These are phyloP conservation scores for Saksenaea oblongispora DNA, from an alignment of 371 early-diverging fungal species.

Conservation along the genomic window DNA sequence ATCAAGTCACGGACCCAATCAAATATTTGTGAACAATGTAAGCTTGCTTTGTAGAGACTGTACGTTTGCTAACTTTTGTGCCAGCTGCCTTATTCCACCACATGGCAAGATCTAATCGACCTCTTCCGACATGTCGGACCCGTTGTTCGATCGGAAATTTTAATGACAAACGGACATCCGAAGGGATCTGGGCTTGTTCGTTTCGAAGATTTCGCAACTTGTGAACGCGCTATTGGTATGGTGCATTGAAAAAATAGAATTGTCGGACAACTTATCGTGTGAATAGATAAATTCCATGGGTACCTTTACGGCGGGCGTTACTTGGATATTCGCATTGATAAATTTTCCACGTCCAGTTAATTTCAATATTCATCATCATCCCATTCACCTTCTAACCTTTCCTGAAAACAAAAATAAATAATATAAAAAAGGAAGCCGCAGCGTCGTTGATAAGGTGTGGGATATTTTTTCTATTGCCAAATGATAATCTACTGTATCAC, in stretches of 20 bases:
- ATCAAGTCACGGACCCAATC: slow-evolving; percentile 47
- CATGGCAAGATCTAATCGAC: slow-evolving; percentile 67
- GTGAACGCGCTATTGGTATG: slow-evolving; percentile 64
- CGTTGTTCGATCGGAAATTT: slow-evolving; percentile 56
- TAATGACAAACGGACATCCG: slow-evolving; percentile 53
- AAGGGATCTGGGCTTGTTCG: slow-evolving; percentile 67
- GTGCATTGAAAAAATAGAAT: not conserved
- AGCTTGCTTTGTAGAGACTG: slow-evolving; percentile 1
- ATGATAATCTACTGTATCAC: not conserved
- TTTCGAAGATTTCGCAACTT: slow-evolving; percentile 57
- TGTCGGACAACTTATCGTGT: not conserved
- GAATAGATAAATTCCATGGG: slow-evolving; percentile 56
- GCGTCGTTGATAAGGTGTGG: not conserved
- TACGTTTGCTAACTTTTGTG: not conserved
- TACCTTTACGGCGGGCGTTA: slow-evolving; percentile 61
- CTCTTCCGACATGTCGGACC: slow-evolving; percentile 63
- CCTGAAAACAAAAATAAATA: slow-evolving; percentile 4
- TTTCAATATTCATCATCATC: slow-evolving; percentile 11
- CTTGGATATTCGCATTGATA: slow-evolving; percentile 55
- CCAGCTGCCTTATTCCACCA: slow-evolving; percentile 66
- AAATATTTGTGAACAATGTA: slow-evolving; percentile 64
- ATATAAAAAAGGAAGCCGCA: not conserved
- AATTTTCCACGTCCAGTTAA: slow-evolving; percentile 19
- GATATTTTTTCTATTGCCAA: not conserved
- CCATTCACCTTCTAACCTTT: not conserved